Evolutionary conservation across 352 stramenopile species (phyloP).

Genomic region (Peronospora destructor): DNA sequence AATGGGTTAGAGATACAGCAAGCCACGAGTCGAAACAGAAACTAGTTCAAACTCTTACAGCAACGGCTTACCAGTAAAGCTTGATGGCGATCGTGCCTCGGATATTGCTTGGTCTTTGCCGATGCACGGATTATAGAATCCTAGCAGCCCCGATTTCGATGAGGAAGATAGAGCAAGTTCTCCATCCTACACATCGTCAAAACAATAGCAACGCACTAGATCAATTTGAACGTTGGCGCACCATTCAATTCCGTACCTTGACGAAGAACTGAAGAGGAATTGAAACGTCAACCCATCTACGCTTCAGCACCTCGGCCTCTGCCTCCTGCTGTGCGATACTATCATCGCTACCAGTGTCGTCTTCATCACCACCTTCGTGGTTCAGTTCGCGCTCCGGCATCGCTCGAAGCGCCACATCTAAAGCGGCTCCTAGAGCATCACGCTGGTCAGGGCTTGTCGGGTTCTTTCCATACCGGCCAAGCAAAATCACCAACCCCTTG

Average conservation of each 20-base stretch:
- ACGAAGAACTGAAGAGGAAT: slow-evolving; percentile 79
- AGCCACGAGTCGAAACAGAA: neutral
- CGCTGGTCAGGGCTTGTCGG: slow-evolving; percentile 45
- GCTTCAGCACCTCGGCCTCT: slow-evolving; percentile 26
- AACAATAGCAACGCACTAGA: slow-evolving; percentile 2
- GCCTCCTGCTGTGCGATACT: slow-evolving; percentile 15
- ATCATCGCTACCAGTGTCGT: slow-evolving; percentile 13
- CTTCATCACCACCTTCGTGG: slow-evolving; percentile 18
- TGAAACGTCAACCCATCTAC: slow-evolving; percentile 71
- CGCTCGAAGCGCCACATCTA: slow-evolving; percentile 14
- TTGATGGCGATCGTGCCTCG: slow-evolving; percentile 18
- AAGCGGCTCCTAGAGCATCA: slow-evolving; percentile 19
- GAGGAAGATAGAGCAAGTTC: slow-evolving; percentile 39
- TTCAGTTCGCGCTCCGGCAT: slow-evolving; percentile 21
- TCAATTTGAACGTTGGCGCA: neutral
- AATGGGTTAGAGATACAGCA: neutral
- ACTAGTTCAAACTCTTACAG: slow-evolving; percentile 38
- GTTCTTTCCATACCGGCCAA: slow-evolving; percentile 71
- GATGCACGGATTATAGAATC: slow-evolving; percentile 81
- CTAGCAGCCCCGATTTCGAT: slow-evolving; percentile 64
- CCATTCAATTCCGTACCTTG: slow-evolving; percentile 28
- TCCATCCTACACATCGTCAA: slow-evolving; percentile 35
- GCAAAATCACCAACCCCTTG: slow-evolving; percentile 61
- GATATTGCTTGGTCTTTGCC: slow-evolving; percentile 37
- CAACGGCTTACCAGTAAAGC: slow-evolving; percentile 32